Base-by-base conservation (phyloP, 2,329 filamentous ascomycete species). In the Chaetomium sp. region DNA sequence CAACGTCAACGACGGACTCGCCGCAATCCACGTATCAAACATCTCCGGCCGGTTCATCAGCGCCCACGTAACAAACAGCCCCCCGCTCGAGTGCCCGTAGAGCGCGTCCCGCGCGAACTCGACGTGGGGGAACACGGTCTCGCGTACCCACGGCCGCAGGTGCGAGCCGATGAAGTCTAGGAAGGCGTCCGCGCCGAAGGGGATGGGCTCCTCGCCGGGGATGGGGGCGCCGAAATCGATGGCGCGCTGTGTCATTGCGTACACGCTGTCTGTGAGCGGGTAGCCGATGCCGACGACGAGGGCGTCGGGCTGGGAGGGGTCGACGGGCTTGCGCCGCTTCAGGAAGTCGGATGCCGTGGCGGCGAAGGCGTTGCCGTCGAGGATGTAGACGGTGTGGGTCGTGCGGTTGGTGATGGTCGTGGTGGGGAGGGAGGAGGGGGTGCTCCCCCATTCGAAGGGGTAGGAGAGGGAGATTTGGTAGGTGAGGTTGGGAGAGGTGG, bases 201-300 rank as follows among this genome's bases (percentile, higher is more conserved):
- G 7, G 55, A 50, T 62, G 16, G 64, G 62, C 10, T 54, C 54
- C 10, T 54, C 54, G 4, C 47, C 57, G 38, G 49, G 68, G 16
- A 71, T 65, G 1, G 70, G 71, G 0, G 69, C 67, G n/a, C 64
- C 66, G 29, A 70, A 72, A 62, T 74, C 71, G 57, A 72, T 65
- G 67, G 62, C 63, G 6, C 71, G 68, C 45, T 69, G 68, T 2
- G 65, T 27, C n/a, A 68, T 51, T 5, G 59, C 65, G 64, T 74
- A 71, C 8, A 70, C 68, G 21, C 64, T 59, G 64, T 73, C 66
- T 1, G 67, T 69, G 16, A 73, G 62, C 12, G 71, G 68, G 60
- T 74, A 74, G 4, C 72, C 72, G 51, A 74, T 70, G 55, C 70
- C 71, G 21, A 73, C 70, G 21, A 73, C 64, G 42, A 74, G 62